Percentiles rank a stretch among this genome's conserved stretches.
phyloP scores from a whole-genome alignment of 805 yeast species.

The Brettanomyces anomalus region DNA sequence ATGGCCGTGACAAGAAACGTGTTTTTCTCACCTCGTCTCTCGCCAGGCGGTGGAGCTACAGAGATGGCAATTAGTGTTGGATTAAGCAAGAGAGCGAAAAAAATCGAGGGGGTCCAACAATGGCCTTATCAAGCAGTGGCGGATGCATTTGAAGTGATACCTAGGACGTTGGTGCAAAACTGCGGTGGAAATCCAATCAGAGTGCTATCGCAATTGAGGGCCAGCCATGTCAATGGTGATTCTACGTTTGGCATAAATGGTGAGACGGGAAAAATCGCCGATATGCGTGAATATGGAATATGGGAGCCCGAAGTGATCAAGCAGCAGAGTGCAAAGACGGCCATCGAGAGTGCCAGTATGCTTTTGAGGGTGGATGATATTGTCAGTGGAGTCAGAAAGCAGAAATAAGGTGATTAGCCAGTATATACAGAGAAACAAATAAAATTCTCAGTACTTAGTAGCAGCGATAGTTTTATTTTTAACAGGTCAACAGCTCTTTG shows the following conservation, averaged over 20 bases:
- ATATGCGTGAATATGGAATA: conserved; percentile 91
- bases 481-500: no score
- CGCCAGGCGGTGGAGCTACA: conserved; percentile 99
- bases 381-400: conserved; percentile 80
- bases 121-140: conserved; percentile 99
- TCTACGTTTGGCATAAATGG: conserved; percentile 91
- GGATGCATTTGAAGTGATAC: conserved; percentile 97
- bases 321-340: conserved; percentile 96
- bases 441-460: not conserved
- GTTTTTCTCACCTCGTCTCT: conserved; percentile 83
- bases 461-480: no score
- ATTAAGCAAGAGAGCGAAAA: conserved; percentile 83
- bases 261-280: conserved; percentile 86
- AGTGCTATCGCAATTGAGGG: conserved; percentile 81
- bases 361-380: conserved; percentile 94
- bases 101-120: conserved; percentile 89
- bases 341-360: conserved; percentile 93
- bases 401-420: conserved; percentile 2
- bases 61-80: conserved; percentile 96
- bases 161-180: conserved; percentile 93
- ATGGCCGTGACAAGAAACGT: conserved; percentile 97
- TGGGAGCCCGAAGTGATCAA: conserved; percentile 99
- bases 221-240: conserved; percentile 89
- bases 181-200: conserved; percentile 97
- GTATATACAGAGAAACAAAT: not conserved